phyloP scores from a whole-genome alignment of 495 filamentous ascomycete species.

The Ramalina peruviana region DNA sequence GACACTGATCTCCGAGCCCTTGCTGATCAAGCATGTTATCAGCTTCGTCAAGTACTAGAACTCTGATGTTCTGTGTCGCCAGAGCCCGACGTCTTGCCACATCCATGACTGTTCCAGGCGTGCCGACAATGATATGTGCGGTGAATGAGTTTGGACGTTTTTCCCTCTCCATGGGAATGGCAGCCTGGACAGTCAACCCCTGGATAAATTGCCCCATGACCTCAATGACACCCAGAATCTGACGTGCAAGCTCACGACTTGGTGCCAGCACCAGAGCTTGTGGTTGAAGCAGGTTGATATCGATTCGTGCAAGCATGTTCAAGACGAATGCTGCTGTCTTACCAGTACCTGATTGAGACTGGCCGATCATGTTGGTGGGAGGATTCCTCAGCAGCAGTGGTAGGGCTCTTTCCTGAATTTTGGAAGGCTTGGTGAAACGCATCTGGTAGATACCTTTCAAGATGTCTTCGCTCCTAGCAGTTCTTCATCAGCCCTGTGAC shows the following conservation, averaged over 20 bases:
- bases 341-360: slow-evolving; percentile 96
- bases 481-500: neutral
- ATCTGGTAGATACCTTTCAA: slow-evolving; percentile 55
- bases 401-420: slow-evolving; percentile 87
- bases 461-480: slow-evolving; percentile 32
- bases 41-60: slow-evolving; percentile 83
- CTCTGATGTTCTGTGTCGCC: slow-evolving; percentile 47
- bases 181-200: slow-evolving; percentile 55
- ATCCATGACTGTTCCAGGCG: slow-evolving; percentile 85
- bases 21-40: slow-evolving; percentile 95
- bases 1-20: slow-evolving; percentile 87
- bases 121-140: slow-evolving; percentile 74
- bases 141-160: slow-evolving; percentile 46
- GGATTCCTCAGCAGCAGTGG: slow-evolving; percentile 75
- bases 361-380: slow-evolving; percentile 83
- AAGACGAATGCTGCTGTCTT: slow-evolving; percentile 96
- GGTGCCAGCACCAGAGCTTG: slow-evolving; percentile 87
- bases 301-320: slow-evolving; percentile 74
- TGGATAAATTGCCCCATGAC: slow-evolving; percentile 71
- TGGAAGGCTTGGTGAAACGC: slow-evolving; percentile 90
- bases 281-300: slow-evolving; percentile 46
- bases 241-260: slow-evolving; percentile 85
- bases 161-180: slow-evolving; percentile 61
- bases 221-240: slow-evolving; percentile 74
- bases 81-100: slow-evolving; percentile 60